Base-by-base conservation (phyloP, 1,284 basidiomycete species). In the Pholiota adiposa region DNA sequence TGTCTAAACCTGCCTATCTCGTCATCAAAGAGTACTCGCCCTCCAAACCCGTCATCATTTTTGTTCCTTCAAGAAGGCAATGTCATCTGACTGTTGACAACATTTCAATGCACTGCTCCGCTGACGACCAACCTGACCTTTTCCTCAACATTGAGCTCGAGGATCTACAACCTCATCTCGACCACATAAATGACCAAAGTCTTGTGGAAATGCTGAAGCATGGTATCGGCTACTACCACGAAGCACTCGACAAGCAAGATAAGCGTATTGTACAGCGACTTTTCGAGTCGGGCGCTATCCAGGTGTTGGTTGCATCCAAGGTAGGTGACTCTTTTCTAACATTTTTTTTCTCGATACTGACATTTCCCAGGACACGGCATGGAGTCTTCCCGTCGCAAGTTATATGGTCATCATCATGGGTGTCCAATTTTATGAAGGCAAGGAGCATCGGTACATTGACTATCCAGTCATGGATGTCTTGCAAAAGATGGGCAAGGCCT, bases 321-420 rank as follows among this genome's bases (percentile, higher is more conserved):
- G 92, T 92, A 71, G 29, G 79, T 69, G 8, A 19, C 31, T 38
- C 25, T 56, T 25, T 51, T 58, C 33, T 25, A 19, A 33, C 50
- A 9, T 25, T n/a, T 14, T 21, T 29, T 36, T 3, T 33, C 31
- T 44, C 50, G 1, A 25, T 62, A n/a, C 56, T 27, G 9, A 55
- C 18, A 58, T 43, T 53, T 16, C 62, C 5, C 44, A 94, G 90
- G 97, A 98, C 69, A 94, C 93, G 0, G 94, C 95, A 0, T 99
- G 97, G 97, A 95, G 88, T 71, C 81, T 98, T 19, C 96, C 97
- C 0, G 86, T 98, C 31, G 88, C 92, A 0, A 90, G 93, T 60
- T 97, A 98, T 77, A 95, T 99, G 92, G 96, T 98, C 51, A 90
- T 99, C 70, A 93, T 99, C 70, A 98, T 99, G 95, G 96, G 96